phyloP scores from a whole-genome alignment of 2,329 filamentous ascomycete species.

The Helminthosporium solani region DNA sequence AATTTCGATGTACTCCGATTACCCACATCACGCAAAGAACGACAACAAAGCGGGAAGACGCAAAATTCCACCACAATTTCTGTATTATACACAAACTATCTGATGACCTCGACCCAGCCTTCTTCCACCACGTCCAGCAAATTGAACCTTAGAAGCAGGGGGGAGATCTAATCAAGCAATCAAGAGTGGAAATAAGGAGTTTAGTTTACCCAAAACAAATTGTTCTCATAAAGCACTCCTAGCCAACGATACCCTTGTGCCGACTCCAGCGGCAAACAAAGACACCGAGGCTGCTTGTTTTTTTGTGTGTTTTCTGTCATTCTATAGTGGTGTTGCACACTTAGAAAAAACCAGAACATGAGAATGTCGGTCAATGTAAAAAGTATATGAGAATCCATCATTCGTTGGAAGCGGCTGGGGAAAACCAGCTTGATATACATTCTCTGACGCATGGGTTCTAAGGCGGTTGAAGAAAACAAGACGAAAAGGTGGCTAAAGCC shows the following conservation, averaged over 20 bases:
- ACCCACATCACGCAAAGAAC: neutral
- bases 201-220: neutral
- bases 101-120: conserved; percentile 37
- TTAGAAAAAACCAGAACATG: no score
- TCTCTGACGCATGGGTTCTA: neutral
- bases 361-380: conserved; percentile 13
- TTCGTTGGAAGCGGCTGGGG: conserved; percentile 15
- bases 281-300: conserved; percentile 35
- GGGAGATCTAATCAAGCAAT: conserved; percentile 29
- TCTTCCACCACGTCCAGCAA: neutral
- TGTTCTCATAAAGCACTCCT: no score
- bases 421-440: no score
- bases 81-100: conserved; percentile 32
- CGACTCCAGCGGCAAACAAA: neutral
- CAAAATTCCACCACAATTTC: conserved; percentile 19
- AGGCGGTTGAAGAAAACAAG: conserved; percentile 5
- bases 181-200: neutral
- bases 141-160: conserved; percentile 23
- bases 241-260: neutral
- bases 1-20: no score
- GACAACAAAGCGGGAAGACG: neutral
- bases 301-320: conserved; percentile 39
- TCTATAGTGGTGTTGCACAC: conserved; percentile 15
- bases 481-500: conserved; percentile 11
- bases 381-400: conserved; percentile 14